Evolutionary conservation across 306 rosid species (phyloP), one percentile per base, ranked within the genome.

Genomic region (Senna tora): DNA sequence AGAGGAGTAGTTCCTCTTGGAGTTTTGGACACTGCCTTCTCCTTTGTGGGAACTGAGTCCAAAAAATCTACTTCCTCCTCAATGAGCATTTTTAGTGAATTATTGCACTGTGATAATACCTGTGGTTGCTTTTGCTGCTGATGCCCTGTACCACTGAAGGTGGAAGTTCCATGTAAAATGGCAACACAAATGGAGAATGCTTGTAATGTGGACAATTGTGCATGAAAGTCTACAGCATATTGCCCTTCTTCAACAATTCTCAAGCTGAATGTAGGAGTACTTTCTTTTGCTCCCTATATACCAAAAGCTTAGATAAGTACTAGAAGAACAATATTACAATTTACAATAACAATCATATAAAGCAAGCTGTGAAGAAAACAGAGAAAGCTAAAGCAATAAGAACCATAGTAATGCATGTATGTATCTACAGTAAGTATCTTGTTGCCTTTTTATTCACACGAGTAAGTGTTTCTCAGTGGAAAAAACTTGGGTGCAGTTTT

Each of bases 111-210:
- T 9, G 84, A 64, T 75, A 80, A 81, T 36, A 4, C 39, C 30
- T 25, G 30, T 71, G 84, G 80, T 67, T 62, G 82, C 59, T 54
- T 77, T 79, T 81, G 80, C 72, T 84, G 80, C 42, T 72, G n/a
- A n/a, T n/a, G 63, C 38, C 78, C 60, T 0, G 73, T 51, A 22
- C 76, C 47, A 5, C 71, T 55, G 28, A 69, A 72, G 69, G 86
- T 69, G 55, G 87, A 93, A 15, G 88, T 78, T 41, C 94, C 90
- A 33, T 90, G 97, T 79, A 90, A 80, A 80, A 90, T 78, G 54
- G 98, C 86, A 74, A 93, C 88, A 72, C 96, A 90, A n/a, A 86
- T 84, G 60, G 97, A 87, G 88, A 93, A 93, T 36, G 98, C 96
- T 83, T 90, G 98, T 55, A 93, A 61, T 14, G 97, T 75, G n/a